phyloP scores from a whole-genome alignment of 805 yeast species.

The Myxozyma neglecta region DNA sequence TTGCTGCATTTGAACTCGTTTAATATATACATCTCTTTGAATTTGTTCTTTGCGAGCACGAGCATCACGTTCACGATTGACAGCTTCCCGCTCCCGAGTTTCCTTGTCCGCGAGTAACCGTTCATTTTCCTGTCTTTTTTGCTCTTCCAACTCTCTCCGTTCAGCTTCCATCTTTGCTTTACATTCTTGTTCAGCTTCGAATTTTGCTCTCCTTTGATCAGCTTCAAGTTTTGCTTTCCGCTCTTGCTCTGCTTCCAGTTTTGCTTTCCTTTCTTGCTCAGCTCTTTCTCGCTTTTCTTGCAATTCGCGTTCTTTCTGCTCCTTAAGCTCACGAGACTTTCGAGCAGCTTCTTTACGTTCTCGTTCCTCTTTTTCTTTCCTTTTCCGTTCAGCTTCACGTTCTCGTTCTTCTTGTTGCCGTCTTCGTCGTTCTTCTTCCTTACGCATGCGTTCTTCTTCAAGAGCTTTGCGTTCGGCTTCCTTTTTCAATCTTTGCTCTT shows the following conservation, averaged over 20 bases:
- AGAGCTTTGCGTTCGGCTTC: conserved; percentile 39
- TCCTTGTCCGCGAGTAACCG: conserved; percentile 28
- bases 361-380: conserved; percentile 29
- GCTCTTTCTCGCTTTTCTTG: conserved; percentile 22
- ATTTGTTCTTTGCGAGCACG: conserved; percentile 28
- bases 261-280: conserved; percentile 24
- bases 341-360: conserved; percentile 29
- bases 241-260: conserved; percentile 8
- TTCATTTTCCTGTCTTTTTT: conserved; percentile 23
- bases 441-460: conserved; percentile 33
- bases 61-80: conserved; percentile 25
- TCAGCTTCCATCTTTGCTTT: conserved; percentile 12
- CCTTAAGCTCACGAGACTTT: conserved; percentile 25
- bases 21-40: conserved; percentile 23
- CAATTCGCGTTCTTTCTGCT: conserved; percentile 24
- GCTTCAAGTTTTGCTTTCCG: conserved; percentile 10
- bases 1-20: conserved; percentile 28
- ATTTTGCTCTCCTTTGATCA: background rate
- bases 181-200: conserved; percentile 7
- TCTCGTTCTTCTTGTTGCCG: conserved; percentile 31
- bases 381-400: conserved; percentile 26
- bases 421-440: conserved; percentile 28
- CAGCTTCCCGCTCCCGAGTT: conserved; percentile 24
- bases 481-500: conserved; percentile 32
- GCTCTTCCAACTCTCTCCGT: conserved; percentile 19